Conservation (phyloP, 2,329 filamentous ascomycete species). For the Penicillium expansum region DNA sequence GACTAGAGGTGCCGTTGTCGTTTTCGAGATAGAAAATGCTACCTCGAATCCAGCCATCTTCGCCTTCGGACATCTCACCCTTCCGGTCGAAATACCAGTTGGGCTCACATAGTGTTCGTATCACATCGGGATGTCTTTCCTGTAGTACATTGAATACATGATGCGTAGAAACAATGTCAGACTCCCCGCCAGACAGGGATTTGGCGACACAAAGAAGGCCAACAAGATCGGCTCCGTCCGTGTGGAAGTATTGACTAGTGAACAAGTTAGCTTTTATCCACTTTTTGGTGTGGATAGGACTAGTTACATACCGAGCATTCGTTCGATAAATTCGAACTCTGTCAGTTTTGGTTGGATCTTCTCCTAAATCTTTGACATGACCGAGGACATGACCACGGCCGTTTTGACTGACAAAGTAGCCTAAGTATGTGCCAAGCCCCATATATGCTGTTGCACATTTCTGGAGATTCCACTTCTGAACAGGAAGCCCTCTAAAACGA, state of each 20-base stretch:
- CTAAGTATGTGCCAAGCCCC: conserved; percentile 76
- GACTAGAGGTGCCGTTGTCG: conserved; percentile 48
- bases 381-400: conserved; percentile 77
- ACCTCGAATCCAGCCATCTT: conserved; percentile 69
- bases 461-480: conserved; percentile 66
- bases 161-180: conserved; percentile 72
- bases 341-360: conserved; percentile 74
- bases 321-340: conserved; percentile 84
- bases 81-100: conserved; percentile 91
- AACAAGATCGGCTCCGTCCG: conserved; percentile 76
- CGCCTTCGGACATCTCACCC: conserved; percentile 70
- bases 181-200: conserved; percentile 76
- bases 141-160: conserved; percentile 77
- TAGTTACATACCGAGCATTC: conserved; percentile 57
- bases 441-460: conserved; percentile 83
- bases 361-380: conserved; percentile 81
- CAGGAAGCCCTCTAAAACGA: conserved; percentile 78
- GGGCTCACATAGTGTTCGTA: conserved; percentile 67
- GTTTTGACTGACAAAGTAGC: conserved; percentile 83
- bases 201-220: conserved; percentile 76
- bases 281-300: not conserved
- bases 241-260: conserved; percentile 71
- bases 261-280: conserved; percentile 4
- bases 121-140: conserved; percentile 70
- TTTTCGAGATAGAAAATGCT: conserved; percentile 73